phyloP scores from a whole-genome alignment of 495 filamentous ascomycete species.

The Lentithecium fluviatile region DNA sequence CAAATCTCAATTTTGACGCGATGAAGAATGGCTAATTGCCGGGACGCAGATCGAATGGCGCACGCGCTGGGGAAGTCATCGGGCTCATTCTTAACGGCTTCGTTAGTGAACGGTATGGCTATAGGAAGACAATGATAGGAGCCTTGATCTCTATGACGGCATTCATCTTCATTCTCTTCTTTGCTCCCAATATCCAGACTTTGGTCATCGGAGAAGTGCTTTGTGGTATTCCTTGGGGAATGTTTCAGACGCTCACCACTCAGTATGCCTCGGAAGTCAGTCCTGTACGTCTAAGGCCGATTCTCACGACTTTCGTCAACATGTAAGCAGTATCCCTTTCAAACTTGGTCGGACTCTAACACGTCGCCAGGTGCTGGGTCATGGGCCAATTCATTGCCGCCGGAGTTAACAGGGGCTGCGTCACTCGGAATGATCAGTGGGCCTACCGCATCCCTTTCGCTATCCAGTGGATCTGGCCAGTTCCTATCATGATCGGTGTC shows the following conservation, averaged over 20 bases:
- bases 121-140: constrained; percentile 34
- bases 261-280: constrained; percentile 40
- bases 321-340: too few species aligned
- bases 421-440: constrained; percentile 33
- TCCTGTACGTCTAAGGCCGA: constrained; percentile 29
- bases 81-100: constrained; percentile 39
- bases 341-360: too few species aligned
- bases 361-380: constrained; percentile 34
- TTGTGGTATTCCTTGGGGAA: constrained; percentile 38
- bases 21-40: constrained; percentile 2
- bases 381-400: constrained; percentile 40
- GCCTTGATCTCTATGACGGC: constrained; percentile 28
- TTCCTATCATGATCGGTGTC: constrained; percentile 36
- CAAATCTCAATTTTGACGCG: neutral
- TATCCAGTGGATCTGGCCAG: constrained; percentile 41
- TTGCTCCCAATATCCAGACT: constrained; percentile 33
- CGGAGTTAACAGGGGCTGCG: constrained; percentile 35
- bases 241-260: constrained; percentile 39
- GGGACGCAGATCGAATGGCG: constrained; percentile 34
- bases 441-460: constrained; percentile 40
- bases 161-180: constrained; percentile 41
- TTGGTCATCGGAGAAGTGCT: constrained; percentile 36
- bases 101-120: constrained; percentile 32
- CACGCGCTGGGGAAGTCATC: constrained; percentile 39
- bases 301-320: constrained; percentile 36